Evolutionary conservation across 177 flowering plant species (phyloP).

Genomic region (Vitis hybrid): DNA sequence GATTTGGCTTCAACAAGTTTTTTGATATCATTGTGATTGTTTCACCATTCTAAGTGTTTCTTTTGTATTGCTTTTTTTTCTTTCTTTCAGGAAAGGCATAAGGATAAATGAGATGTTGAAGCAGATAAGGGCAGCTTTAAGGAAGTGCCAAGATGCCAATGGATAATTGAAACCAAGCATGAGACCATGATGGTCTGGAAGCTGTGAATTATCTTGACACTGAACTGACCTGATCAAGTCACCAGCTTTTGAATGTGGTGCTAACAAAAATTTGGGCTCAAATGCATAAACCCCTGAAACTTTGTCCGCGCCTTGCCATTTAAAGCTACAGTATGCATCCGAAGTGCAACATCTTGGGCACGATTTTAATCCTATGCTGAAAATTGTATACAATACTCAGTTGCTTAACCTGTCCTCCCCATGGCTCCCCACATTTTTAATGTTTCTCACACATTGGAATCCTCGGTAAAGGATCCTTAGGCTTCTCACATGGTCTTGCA

Average conservation of each 20-base stretch:
- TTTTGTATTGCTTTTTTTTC: background rate
- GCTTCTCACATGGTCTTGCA: background rate
- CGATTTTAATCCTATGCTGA: background rate
- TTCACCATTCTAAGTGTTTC: background rate
- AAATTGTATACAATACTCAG: background rate
- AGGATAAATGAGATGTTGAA: slow-evolving; percentile 66
- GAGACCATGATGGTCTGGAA: slow-evolving; percentile 5
- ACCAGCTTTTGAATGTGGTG: background rate
- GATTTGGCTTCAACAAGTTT: background rate
- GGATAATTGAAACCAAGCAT: slow-evolving; percentile 17
- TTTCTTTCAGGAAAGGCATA: slow-evolving; percentile 69
- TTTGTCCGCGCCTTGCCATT: background rate
- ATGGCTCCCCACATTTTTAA: too few relatives aligned
- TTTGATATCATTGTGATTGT: background rate
- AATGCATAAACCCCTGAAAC: background rate
- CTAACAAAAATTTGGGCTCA: background rate
- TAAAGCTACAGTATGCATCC: too few relatives aligned
- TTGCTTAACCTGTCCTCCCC: too few relatives aligned
- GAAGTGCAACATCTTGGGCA: background rate
- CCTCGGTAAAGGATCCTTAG: background rate
- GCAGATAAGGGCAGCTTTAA: slow-evolving; percentile 75
- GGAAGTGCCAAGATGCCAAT: slow-evolving; percentile 46
- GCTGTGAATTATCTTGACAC: background rate
- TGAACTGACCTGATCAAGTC: background rate
- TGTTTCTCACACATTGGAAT: background rate